Evolutionary conservation across 2,329 filamentous ascomycete species (phyloP).

Genomic region (Diaporthe velutina): DNA sequence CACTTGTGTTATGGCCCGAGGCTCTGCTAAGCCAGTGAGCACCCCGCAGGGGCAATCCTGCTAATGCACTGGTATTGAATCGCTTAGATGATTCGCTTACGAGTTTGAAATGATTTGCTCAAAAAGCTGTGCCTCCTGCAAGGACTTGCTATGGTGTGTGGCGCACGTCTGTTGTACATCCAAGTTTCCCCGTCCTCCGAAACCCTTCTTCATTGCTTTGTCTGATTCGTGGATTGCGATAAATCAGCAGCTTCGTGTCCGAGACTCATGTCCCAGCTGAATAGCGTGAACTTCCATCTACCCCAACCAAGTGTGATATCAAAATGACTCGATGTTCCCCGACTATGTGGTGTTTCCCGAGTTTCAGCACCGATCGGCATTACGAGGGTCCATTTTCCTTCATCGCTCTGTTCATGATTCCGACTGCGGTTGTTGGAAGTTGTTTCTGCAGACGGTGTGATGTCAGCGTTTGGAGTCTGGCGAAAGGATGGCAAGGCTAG

Average conservation of each 20-base stretch:
- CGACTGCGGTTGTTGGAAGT: too few relatives aligned
- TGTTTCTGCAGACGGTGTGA: background rate
- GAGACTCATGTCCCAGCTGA: background rate
- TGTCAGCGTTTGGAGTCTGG: background rate
- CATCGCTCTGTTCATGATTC: background rate
- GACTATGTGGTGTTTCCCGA: background rate
- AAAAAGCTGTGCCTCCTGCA: too few relatives aligned
- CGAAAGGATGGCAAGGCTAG: background rate
- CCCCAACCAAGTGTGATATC: background rate
- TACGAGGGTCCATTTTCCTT: background rate
- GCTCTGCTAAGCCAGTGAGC: too few relatives aligned
- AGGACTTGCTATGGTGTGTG: background rate
- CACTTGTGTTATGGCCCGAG: too few relatives aligned
- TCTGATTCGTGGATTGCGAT: background rate
- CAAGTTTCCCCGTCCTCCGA: background rate
- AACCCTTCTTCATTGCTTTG: background rate
- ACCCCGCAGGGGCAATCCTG: too few relatives aligned
- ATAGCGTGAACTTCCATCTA: background rate
- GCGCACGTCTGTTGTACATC: background rate
- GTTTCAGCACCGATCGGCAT: background rate
- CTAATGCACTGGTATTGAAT: too few relatives aligned
- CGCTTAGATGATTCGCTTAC: too few relatives aligned
- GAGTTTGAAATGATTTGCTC: too few relatives aligned
- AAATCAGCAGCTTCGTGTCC: background rate
- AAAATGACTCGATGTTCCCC: background rate